These are phyloP conservation scores for Amborella trichopoda DNA, from an alignment of 164 flowering plant genomes.

Conservation along the genomic window DNA sequence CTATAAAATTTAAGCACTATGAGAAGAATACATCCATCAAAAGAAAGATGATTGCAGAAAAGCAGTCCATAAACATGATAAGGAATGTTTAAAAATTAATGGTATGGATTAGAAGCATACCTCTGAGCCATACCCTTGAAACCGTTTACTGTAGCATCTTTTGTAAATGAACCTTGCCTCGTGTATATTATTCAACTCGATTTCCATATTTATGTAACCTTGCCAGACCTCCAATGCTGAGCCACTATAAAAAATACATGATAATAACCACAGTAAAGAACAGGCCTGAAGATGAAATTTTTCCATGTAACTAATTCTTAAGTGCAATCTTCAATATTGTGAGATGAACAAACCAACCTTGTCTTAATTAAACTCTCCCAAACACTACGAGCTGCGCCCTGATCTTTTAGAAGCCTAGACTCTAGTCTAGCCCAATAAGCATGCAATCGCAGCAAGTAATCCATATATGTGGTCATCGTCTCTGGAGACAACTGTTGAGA, in stretches of 20 bases:
- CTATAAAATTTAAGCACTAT: too few species aligned
- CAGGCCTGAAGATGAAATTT: too few species aligned
- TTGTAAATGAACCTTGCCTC: conserved; percentile 78
- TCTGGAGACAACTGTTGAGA: conserved; percentile 51
- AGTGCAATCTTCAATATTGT: too few species aligned
- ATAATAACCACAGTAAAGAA: too few species aligned
- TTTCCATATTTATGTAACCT: conserved; percentile 76
- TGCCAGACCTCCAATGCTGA: conserved; percentile 72
- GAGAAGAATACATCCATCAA: too few species aligned
- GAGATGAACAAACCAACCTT: conserved; percentile 26
- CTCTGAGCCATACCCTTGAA: conserved; percentile 80
- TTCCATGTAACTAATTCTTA: too few species aligned
- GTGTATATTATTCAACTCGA: conserved; percentile 42
- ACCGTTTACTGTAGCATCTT: conserved; percentile 86
- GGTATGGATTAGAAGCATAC: conserved; percentile 29
- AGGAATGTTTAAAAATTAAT: too few species aligned
- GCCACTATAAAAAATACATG: conserved; percentile 61
- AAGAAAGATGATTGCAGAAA: too few species aligned
- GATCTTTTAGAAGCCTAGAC: conserved; percentile 47
- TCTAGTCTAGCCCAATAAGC: conserved; percentile 88
- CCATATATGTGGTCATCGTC: conserved; percentile 47
- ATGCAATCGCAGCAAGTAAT: conserved; percentile 44
- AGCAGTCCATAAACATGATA: too few species aligned
- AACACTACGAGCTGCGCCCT: conserved; percentile 77
- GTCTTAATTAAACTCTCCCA: conserved; percentile 91